Percentiles rank a stretch among this genome's conserved stretches.
phyloP scores from a whole-genome alignment of 352 stramenopile genomes.

The Globisporangium canariense region DNA sequence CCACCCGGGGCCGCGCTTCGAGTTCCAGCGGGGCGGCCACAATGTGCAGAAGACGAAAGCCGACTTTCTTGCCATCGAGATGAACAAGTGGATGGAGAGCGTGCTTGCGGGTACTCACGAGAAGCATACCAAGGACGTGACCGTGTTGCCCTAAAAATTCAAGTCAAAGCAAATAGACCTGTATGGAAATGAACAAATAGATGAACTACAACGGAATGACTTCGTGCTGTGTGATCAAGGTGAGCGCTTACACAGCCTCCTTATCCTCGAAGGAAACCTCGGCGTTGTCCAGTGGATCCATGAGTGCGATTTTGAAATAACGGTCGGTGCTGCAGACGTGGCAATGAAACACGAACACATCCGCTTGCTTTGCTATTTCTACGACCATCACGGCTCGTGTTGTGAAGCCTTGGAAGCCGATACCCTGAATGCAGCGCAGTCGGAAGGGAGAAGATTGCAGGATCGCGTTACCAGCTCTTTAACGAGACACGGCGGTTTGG shows the following conservation, averaged over 20 bases:
- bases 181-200: background rate
- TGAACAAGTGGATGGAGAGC: constrained; percentile 44
- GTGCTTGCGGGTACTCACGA: constrained; percentile 21
- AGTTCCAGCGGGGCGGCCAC: constrained; percentile 54
- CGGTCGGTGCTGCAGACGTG: background rate
- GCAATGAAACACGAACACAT: background rate
- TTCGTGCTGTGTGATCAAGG: background rate
- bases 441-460: background rate
- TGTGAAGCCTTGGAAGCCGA: no score
- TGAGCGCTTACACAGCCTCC: background rate
- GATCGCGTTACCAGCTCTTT: no score
- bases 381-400: background rate
- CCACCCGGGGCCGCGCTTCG: constrained; percentile 34
- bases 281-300: background rate
- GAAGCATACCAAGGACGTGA: constrained; percentile 9
- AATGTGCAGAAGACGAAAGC: constrained; percentile 82
- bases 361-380: background rate
- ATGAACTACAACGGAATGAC: background rate
- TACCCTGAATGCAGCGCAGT: background rate
- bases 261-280: background rate
- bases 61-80: constrained; percentile 33
- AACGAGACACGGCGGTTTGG: background rate
- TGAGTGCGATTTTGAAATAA: background rate
- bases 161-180: background rate
- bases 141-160: constrained; percentile 6